Percentiles rank a stretch among this genome's conserved stretches.
Evolutionary conservation across 345 rosid genomes (phyloP).

Genomic region (Salix suchowensis): DNA sequence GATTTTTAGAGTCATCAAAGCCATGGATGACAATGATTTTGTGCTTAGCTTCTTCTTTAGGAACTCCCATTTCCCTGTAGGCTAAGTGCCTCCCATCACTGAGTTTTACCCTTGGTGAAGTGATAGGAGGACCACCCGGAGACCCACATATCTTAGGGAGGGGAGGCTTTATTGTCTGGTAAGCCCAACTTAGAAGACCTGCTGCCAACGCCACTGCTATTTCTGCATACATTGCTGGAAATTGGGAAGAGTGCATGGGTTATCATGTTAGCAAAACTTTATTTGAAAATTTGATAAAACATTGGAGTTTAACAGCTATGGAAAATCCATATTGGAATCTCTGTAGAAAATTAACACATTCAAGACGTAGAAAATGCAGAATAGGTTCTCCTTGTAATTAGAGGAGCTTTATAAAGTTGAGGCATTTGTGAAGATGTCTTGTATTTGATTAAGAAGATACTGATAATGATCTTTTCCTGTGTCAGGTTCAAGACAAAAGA

Average conservation of each 20-base stretch:
- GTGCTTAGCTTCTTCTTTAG: slow-evolving; percentile 51
- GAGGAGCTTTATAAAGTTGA: too few species aligned
- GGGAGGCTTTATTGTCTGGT: slow-evolving; percentile 56
- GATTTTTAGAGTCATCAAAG: slow-evolving; percentile 57
- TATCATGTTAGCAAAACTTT: too few species aligned
- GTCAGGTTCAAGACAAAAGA: too few species aligned
- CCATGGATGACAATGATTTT: slow-evolving; percentile 68
- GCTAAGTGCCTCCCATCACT: slow-evolving; percentile 77
- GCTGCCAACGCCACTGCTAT: slow-evolving; percentile 40
- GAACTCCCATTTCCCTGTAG: slow-evolving; percentile 65
- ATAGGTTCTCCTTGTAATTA: too few species aligned
- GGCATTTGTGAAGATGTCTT: neutral
- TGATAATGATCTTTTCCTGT: too few species aligned
- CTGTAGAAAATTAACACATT: too few species aligned
- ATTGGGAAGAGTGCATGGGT: neutral
- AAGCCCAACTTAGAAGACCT: slow-evolving; percentile 52
- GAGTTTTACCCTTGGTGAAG: slow-evolving; percentile 67
- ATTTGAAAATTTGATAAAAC: too few species aligned
- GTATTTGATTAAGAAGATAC: too few species aligned
- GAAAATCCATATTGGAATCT: too few species aligned
- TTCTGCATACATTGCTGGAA: slow-evolving; percentile 47
- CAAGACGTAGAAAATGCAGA: too few species aligned
- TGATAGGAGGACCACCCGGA: slow-evolving; percentile 58
- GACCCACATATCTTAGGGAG: slow-evolving; percentile 70
- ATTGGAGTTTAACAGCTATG: too few species aligned